A percentile compares a stretch with the other conserved stretches of the same genome.
These are phyloP conservation scores for Teunomyces funiuensis DNA, from an alignment of 805 yeast genomes.

Conservation along the genomic window DNA sequence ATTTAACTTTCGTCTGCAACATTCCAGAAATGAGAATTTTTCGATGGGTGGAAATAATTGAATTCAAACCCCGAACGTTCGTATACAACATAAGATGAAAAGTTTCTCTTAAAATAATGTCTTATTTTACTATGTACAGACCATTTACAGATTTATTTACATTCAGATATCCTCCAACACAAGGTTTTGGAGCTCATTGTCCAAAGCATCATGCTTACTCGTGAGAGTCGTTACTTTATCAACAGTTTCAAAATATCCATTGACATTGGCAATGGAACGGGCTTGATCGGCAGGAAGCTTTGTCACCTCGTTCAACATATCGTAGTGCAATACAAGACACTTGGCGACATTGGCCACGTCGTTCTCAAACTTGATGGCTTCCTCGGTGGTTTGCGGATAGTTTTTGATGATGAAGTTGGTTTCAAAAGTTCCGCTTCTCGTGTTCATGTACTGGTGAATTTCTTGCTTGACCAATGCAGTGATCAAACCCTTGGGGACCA, in stretches of 20 bases:
- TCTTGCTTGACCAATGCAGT: conserved; percentile 49
- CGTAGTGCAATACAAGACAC: conserved; percentile 36
- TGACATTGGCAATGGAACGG: conserved; percentile 45
- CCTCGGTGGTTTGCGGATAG: conserved; percentile 62
- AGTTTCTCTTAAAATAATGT: too few species aligned
- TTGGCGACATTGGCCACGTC: conserved; percentile 54
- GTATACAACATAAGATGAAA: background rate
- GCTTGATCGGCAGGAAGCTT: conserved; percentile 18
- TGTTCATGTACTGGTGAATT: conserved; percentile 33
- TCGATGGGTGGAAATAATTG: too few species aligned
- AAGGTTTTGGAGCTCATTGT: conserved; percentile 17
- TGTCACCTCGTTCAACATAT: conserved; percentile 22
- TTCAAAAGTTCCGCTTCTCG: conserved; percentile 38
- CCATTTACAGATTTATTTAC: background rate
- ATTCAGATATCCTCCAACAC: conserved; percentile 12
- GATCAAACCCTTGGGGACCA: conserved; percentile 46
- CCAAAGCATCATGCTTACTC: conserved; percentile 20
- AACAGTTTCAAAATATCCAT: conserved; percentile 67
- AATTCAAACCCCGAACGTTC: too few species aligned
- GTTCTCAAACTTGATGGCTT: conserved; percentile 72
- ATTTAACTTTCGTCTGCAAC: too few species aligned
- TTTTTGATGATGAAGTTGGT: conserved; percentile 53
- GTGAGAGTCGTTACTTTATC: conserved; percentile 33
- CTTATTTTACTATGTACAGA: conserved; percentile 1
- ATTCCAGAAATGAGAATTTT: too few species aligned